Conservation (phyloP, 257 asterid species). For the Solanum megistacrolobum region DNA sequence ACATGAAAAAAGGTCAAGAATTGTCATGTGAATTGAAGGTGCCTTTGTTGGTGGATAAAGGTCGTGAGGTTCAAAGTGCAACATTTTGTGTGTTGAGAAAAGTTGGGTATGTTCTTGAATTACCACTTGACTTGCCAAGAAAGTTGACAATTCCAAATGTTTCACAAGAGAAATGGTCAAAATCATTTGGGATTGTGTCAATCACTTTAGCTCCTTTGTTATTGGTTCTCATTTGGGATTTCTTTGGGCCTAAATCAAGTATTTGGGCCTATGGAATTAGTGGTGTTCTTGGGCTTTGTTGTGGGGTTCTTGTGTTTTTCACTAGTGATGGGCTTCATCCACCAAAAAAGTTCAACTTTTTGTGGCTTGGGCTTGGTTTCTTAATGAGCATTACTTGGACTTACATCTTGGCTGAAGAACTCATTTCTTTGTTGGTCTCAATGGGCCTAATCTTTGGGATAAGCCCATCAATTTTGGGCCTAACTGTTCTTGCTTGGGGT, state of each 20-base stretch:
- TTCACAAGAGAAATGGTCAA: slow-evolving; percentile 62
- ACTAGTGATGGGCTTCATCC: slow-evolving; percentile 35
- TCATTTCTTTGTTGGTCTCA: slow-evolving; percentile 46
- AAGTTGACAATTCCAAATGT: slow-evolving; percentile 62
- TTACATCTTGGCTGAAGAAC: slow-evolving; percentile 52
- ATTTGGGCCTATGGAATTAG: slow-evolving; percentile 17
- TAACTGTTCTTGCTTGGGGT: slow-evolving; percentile 92
- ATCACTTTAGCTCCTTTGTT: slow-evolving; percentile 49
- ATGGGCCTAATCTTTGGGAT: slow-evolving; percentile 53
- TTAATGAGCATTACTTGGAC: slow-evolving; percentile 73
- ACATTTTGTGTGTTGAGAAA: background rate
- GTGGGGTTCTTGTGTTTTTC: slow-evolving; percentile 12
- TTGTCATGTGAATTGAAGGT: background rate
- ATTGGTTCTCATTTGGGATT: slow-evolving; percentile 15
- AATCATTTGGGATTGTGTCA: slow-evolving; percentile 36
- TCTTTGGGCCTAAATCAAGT: slow-evolving; percentile 10
- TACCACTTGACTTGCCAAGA: slow-evolving; percentile 62
- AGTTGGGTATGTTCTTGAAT: slow-evolving; percentile 22
- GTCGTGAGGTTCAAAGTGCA: background rate
- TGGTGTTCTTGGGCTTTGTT: slow-evolving; percentile 24
- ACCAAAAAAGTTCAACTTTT: slow-evolving; percentile 37
- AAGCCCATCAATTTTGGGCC: slow-evolving; percentile 55
- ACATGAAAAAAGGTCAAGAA: background rate
- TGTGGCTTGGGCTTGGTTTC: slow-evolving; percentile 61
- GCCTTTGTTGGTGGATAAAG: background rate